These are phyloP conservation scores for Eucalyptus erythrocorys DNA, from an alignment of 345 rosid species.

Conservation along the genomic window DNA sequence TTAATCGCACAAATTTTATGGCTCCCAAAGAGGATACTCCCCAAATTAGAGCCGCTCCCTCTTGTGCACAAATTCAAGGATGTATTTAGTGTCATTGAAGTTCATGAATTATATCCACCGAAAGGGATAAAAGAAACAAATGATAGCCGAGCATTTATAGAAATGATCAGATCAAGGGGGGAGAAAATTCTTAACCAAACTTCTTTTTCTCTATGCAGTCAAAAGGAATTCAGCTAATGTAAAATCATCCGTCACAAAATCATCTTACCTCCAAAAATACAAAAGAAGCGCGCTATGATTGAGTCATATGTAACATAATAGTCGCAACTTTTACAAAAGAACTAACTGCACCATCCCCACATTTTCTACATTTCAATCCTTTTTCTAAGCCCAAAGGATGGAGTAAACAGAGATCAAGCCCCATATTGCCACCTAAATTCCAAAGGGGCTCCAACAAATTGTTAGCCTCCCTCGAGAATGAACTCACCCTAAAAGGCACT, in stretches of 20 bases:
- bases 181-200: not conserved
- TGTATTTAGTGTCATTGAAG: not conserved
- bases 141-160: not conserved
- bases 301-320: not conserved
- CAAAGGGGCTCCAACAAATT: conserved; percentile 15
- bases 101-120: not conserved
- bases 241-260: not conserved
- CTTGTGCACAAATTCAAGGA: not conserved
- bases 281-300: not conserved
- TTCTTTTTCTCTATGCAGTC: not conserved
- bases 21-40: not conserved
- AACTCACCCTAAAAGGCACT: conserved; percentile 7
- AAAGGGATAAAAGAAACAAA: not conserved
- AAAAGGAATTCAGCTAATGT: not conserved
- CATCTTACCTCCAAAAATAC: not conserved
- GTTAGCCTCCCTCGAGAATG: conserved; percentile 12
- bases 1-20: not conserved
- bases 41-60: not conserved
- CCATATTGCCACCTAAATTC: not conserved
- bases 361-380: not conserved
- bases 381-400: not conserved
- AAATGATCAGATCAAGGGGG: not conserved
- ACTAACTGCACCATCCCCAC: conserved; percentile 1
- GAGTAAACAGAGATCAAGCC: not conserved
- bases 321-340: conserved; percentile 7